Conservation (phyloP, 2,329 filamentous ascomycete genomes). For the Phialocephala subalpina region DNA sequence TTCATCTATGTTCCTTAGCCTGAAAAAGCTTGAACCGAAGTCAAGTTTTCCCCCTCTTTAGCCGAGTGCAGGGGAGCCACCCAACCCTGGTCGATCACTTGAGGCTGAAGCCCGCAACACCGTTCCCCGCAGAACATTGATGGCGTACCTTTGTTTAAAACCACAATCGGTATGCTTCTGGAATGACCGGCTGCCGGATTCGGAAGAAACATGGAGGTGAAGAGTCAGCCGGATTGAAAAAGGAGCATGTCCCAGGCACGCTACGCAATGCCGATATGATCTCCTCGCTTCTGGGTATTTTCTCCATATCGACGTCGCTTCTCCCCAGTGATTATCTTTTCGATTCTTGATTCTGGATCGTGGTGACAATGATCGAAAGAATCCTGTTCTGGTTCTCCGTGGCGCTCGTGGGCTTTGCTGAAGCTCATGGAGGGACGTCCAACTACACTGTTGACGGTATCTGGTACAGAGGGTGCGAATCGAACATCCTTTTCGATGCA, state of each 20-base stretch:
- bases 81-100: not conserved
- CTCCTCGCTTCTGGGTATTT: not conserved
- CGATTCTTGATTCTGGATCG: not conserved
- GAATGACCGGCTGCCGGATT: constrained; percentile 1
- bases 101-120: constrained; percentile 18
- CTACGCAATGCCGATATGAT: not conserved
- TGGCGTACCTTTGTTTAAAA: not conserved
- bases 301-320: not conserved
- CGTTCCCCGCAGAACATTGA: constrained; percentile 15
- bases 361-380: not conserved
- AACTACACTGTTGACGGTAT: constrained; percentile 30
- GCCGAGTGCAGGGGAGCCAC: constrained; percentile 21
- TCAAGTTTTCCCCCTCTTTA: constrained; percentile 29
- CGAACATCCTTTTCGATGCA: not conserved
- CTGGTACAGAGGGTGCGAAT: constrained; percentile 28
- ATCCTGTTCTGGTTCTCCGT: constrained; percentile 11
- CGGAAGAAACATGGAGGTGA: not conserved
- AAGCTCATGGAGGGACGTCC: constrained; percentile 30
- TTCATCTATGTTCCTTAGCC: not conserved
- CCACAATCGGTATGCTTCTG: not conserved
- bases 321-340: not conserved
- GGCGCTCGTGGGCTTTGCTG: constrained; percentile 6
- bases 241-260: not conserved
- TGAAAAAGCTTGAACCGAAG: constrained; percentile 5
- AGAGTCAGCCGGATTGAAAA: constrained; percentile 5